A percentile compares a stretch with the other conserved stretches of the same genome.
phyloP scores from a whole-genome alignment of 23 red algal genomes.

The Gracilariopsis chorda region DNA sequence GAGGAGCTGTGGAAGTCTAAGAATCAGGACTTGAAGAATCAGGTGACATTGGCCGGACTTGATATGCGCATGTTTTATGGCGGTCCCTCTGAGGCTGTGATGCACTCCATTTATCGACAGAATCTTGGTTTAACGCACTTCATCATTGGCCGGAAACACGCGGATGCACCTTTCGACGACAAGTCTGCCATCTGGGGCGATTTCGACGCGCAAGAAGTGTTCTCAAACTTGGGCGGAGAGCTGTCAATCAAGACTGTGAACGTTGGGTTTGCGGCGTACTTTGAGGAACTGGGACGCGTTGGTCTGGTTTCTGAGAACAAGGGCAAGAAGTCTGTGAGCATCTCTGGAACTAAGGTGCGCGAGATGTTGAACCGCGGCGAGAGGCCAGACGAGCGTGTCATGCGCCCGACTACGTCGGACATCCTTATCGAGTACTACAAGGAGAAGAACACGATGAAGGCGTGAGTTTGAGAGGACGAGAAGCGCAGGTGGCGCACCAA shows the following conservation, averaged over 20 bases:
- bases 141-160: constrained; percentile 95
- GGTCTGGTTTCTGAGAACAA: constrained; percentile 79
- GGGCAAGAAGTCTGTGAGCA: constrained; percentile 86
- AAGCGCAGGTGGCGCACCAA: background rate
- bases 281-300: constrained; percentile 88
- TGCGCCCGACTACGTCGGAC: constrained; percentile 80
- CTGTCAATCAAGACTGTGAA: constrained; percentile 86
- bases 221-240: constrained; percentile 66
- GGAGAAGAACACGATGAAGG: constrained; percentile 67
- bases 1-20: constrained; percentile 86
- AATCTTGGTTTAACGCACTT: constrained; percentile 95
- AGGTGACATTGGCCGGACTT: constrained; percentile 82
- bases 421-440: constrained; percentile 87
- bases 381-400: constrained; percentile 92
- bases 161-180: constrained; percentile 93
- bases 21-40: constrained; percentile 72
- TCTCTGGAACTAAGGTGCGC: constrained; percentile 91
- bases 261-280: constrained; percentile 95
- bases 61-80: constrained; percentile 99
- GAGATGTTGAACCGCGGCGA: constrained; percentile 78
- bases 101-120: constrained; percentile 97
- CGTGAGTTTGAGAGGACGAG: background rate
- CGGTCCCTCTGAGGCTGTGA: constrained; percentile 90
- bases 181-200: constrained; percentile 90
- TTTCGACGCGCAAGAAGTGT: constrained; percentile 91